Evolutionary conservation across 2,329 filamentous ascomycete genomes (phyloP).

Genomic region (Chrysoporthe cubensis): DNA sequence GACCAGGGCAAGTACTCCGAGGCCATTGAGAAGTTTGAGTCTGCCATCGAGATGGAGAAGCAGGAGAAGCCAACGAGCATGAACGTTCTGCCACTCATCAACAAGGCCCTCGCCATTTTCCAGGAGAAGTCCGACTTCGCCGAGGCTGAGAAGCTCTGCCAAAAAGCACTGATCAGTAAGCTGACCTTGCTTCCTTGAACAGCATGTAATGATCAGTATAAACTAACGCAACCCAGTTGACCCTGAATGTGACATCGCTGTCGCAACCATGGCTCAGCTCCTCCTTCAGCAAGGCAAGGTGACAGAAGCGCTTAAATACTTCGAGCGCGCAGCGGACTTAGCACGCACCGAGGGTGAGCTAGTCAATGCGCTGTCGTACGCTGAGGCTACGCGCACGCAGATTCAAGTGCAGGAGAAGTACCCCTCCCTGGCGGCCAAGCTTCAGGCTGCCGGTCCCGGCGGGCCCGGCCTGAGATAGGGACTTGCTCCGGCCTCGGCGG

Average conservation of each 20-base stretch:
- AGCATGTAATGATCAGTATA: background rate
- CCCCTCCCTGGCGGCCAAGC: slow-evolving; percentile 74
- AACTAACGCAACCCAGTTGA: slow-evolving; percentile 66
- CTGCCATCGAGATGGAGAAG: slow-evolving; percentile 98
- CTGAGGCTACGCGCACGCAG: slow-evolving; percentile 94
- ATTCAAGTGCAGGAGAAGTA: slow-evolving; percentile 90
- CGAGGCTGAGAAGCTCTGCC: slow-evolving; percentile 93
- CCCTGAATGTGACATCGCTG: slow-evolving; percentile 97
- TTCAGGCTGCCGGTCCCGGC: slow-evolving; percentile 57
- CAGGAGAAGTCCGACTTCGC: slow-evolving; percentile 98
- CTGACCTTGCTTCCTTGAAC: slow-evolving; percentile 31
- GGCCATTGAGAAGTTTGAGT: slow-evolving; percentile 97
- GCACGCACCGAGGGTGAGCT: slow-evolving; percentile 94
- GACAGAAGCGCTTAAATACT: slow-evolving; percentile 91
- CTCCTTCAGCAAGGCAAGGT: slow-evolving; percentile 98
- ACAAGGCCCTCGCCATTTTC: slow-evolving; percentile 96
- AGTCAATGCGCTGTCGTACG: slow-evolving; percentile 93
- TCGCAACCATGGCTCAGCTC: slow-evolving; percentile 97
- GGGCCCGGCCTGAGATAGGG: slow-evolving; percentile 34
- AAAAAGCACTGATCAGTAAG: slow-evolving; percentile 96
- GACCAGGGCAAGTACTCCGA: slow-evolving; percentile 96
- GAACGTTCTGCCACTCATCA: slow-evolving; percentile 97
- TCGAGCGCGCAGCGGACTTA: slow-evolving; percentile 93
- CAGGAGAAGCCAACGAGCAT: slow-evolving; percentile 90
- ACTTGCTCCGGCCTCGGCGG: slow-evolving; percentile 21